Base-by-base conservation (phyloP, 2,329 filamentous ascomycete species). In the Fusarium papillatum region DNA sequence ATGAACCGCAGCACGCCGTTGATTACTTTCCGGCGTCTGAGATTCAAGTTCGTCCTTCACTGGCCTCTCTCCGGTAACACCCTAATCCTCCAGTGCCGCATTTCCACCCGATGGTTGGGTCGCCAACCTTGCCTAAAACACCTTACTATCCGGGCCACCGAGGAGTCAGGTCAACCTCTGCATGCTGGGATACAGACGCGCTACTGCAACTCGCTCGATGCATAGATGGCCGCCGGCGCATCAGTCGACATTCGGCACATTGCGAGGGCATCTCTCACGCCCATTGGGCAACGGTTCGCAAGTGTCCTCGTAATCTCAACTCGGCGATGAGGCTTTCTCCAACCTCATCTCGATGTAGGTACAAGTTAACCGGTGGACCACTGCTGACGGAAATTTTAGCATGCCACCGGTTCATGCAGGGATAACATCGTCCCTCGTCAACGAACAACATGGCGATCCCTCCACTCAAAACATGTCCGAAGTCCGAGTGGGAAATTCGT, bases 381-480 rank as follows among this genome's bases (percentile, higher is more conserved):
- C 41, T 66, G 31, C 17, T 59, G 31, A 38, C 36, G 50, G 64
- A 64, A 36, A 34, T 50, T 67, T 55, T 75, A 41, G 31, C 41
- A 64, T 41, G 38, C 57, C 43, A 63, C 71, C 60, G 64, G 70
- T 71, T 74, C 68, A 74, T 79, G 74, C 70, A 75, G 72, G 26
- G 29, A 38, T 66, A 36, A 34, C 16, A 57, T 66, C 62, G 36
- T 66, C 19, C 53, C 43, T 59, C 57, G 36, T 64, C 55, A 46
- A 69, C 31, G 31, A 70, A 62, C 65, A 59, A 24, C 65, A 73
- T 62, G 65, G 43, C 46, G 64, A 69, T 64, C 64, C 57, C 17
- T 67, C 53, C 26, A 34, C 36, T 55, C 26, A 36, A 60, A 62
- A 22, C 59, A 41, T 60, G 38, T 11, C 10, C 24, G 41, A 38